A percentile compares a stretch with the other conserved stretches of the same genome.
phyloP scores from a whole-genome alignment of 2,329 filamentous ascomycete species.

The Cercospora beticola region DNA sequence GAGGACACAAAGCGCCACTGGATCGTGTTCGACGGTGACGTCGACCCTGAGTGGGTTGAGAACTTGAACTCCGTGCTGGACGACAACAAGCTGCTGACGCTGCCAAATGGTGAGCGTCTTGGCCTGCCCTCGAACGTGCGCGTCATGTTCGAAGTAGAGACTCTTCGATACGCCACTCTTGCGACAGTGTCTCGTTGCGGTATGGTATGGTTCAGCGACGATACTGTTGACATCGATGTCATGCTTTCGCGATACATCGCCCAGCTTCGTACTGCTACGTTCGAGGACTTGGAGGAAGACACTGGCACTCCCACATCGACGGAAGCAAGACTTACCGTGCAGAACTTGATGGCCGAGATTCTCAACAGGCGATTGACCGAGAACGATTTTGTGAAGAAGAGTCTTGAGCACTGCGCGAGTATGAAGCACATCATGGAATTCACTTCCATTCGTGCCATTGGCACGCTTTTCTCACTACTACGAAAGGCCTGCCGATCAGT shows the following conservation, averaged over 20 bases:
- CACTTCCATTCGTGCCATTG: slow-evolving; percentile 84
- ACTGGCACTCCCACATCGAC: slow-evolving; percentile 64
- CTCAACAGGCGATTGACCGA: slow-evolving; percentile 72
- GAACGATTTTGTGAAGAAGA: slow-evolving; percentile 77
- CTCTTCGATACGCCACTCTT: slow-evolving; percentile 91
- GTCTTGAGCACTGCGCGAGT: slow-evolving; percentile 69
- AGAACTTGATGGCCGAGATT: slow-evolving; percentile 75
- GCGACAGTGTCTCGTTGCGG: slow-evolving; percentile 99
- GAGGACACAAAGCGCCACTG: slow-evolving; percentile 97
- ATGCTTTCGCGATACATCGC: slow-evolving; percentile 91
- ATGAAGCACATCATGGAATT: slow-evolving; percentile 99
- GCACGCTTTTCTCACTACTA: slow-evolving; percentile 89
- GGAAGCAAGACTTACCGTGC: slow-evolving; percentile 66
- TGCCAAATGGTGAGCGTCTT: slow-evolving; percentile 96
- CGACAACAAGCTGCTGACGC: slow-evolving; percentile 94
- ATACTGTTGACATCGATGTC: slow-evolving; percentile 90
- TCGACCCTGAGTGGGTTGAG: slow-evolving; percentile 99
- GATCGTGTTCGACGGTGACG: slow-evolving; percentile 99
- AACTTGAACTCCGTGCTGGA: slow-evolving; percentile 99
- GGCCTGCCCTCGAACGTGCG: slow-evolving; percentile 92
- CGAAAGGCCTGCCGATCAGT: slow-evolving; percentile 92
- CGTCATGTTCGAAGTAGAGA: slow-evolving; percentile 99
- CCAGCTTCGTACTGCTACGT: slow-evolving; percentile 74
- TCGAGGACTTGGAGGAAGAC: slow-evolving; percentile 96
- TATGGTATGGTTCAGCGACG: slow-evolving; percentile 99